These are phyloP conservation scores for Xerocomus cyaneibrunnescens DNA, from an alignment of 1,284 basidiomycete species.

Conservation along the genomic window DNA sequence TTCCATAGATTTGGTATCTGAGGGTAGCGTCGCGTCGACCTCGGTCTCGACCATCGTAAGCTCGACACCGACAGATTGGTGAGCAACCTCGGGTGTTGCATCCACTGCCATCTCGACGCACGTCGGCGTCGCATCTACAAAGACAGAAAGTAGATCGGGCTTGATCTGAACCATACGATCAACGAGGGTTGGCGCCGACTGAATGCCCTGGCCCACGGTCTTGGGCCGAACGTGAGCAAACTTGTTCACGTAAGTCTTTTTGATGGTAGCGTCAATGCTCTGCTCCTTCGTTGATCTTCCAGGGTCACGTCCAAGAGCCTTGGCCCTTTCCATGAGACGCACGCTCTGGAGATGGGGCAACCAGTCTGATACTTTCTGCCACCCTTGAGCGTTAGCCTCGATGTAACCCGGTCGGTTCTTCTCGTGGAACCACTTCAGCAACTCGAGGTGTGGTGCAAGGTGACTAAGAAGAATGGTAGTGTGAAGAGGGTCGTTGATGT, in stretches of 20 bases:
- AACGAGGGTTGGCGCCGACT: constrained; percentile 49
- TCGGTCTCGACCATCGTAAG: constrained; percentile 29
- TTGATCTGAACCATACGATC: constrained; percentile 47
- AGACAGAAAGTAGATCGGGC: constrained; percentile 42
- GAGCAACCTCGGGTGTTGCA: constrained; percentile 35
- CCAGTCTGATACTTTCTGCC: constrained; percentile 65
- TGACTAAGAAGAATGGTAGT: constrained; percentile 71
- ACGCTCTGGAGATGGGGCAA: constrained; percentile 68
- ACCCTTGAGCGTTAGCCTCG: constrained; percentile 61
- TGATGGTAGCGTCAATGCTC: constrained; percentile 55
- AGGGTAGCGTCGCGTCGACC: constrained; percentile 33
- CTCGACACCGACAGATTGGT: constrained; percentile 42
- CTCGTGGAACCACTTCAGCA: constrained; percentile 70
- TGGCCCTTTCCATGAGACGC: constrained; percentile 57
- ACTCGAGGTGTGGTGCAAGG: constrained; percentile 65
- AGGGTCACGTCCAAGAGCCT: constrained; percentile 37
- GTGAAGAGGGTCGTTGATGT: constrained; percentile 63
- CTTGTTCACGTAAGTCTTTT: constrained; percentile 41
- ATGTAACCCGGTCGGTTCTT: constrained; percentile 67
- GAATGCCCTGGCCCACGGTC: constrained; percentile 45
- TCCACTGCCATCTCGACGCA: constrained; percentile 34
- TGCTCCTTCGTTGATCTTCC: constrained; percentile 42
- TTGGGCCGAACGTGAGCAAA: constrained; percentile 50
- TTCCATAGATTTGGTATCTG: constrained; percentile 27
- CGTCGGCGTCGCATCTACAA: constrained; percentile 45